Base-by-base conservation (phyloP, 257 asterid genomes). In the Ehretia macrophylla region DNA sequence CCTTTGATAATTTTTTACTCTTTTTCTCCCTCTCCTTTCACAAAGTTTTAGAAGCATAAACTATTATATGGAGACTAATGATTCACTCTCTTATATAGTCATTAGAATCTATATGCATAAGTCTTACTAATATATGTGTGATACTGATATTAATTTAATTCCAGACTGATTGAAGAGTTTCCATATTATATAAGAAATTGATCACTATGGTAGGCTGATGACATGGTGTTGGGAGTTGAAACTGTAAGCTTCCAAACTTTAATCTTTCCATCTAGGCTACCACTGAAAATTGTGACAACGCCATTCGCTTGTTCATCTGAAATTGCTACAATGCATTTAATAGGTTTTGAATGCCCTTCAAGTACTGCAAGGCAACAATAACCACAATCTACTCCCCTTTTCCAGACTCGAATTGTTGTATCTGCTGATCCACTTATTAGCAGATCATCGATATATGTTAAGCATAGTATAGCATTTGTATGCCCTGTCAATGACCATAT, bases 361-460 rank as follows among this genome's bases (percentile, higher is more conserved):
- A 81, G 62, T 0, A 72, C 40, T 19, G 68, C 76, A 73, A 75
- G 51, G 65, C 88, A 81, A 10, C 47, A 14, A 14, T 62, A 68
- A 10, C 68, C 76, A 5, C 12, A 58, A 8, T 46, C 75, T 22
- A 60, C 63, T 0, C 51, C 65, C 17, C 52, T 8, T 69, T 64
- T 72, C 92, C 92, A 84, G n/a, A 84, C 59, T 12, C 88, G 68
- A 42, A 81, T 68, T 0, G 75, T 84, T 32, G 37, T 52, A 59
- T 84, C 92, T 0, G 81, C 76, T 53, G 92, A 84, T 5, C 87
- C 85, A 72, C 92, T 84, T 11, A 84, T 67, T 40, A 84, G 17
- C 22, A 75, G 35, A 14, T 55, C 79, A 18, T 74, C 72, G 35
- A 79, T 77, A 56, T 38, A 17, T 56, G 20, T 56, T 32, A 84